These are phyloP conservation scores for Colletotrichum coccodes DNA, from an alignment of 2,329 filamentous ascomycete species.

Conservation along the genomic window DNA sequence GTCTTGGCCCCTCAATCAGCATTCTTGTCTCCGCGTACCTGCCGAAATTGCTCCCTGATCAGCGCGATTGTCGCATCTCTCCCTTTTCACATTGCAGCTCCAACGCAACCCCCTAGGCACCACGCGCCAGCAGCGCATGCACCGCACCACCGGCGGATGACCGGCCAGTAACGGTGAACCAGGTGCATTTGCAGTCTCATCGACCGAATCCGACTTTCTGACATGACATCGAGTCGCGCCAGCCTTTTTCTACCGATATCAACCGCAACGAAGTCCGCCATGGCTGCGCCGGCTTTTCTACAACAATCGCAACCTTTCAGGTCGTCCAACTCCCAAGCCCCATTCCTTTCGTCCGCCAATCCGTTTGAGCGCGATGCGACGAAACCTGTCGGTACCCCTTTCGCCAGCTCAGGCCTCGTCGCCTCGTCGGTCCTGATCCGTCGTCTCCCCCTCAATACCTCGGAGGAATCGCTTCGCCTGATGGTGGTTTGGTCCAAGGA, in stretches of 20 bases:
- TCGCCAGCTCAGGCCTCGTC: slow-evolving; percentile 46
- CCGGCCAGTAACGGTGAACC: slow-evolving; percentile 34
- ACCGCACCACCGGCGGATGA: slow-evolving; percentile 43
- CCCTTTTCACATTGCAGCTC: neutral
- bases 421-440: slow-evolving; percentile 61
- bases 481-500: slow-evolving; percentile 71
- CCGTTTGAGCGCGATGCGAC: slow-evolving; percentile 54
- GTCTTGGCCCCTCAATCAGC: slow-evolving; percentile 4
- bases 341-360: slow-evolving; percentile 44
- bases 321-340: slow-evolving; percentile 47
- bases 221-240: slow-evolving; percentile 42
- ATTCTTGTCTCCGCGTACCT: neutral
- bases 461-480: slow-evolving; percentile 62
- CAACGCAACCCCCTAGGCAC: slow-evolving; percentile 12
- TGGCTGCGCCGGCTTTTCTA: slow-evolving; percentile 57
- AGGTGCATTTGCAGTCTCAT: slow-evolving; percentile 39
- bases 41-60: slow-evolving; percentile 1
- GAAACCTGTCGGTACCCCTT: slow-evolving; percentile 52
- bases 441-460: slow-evolving; percentile 63
- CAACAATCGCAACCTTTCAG: slow-evolving; percentile 52
- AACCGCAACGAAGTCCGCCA: slow-evolving; percentile 45
- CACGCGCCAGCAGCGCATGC: slow-evolving; percentile 41
- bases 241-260: slow-evolving; percentile 44
- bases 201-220: slow-evolving; percentile 33
- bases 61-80: slow-evolving; percentile 18